These are phyloP conservation scores for Venturia effusa DNA, from an alignment of 2,329 filamentous ascomycete species.

Conservation along the genomic window DNA sequence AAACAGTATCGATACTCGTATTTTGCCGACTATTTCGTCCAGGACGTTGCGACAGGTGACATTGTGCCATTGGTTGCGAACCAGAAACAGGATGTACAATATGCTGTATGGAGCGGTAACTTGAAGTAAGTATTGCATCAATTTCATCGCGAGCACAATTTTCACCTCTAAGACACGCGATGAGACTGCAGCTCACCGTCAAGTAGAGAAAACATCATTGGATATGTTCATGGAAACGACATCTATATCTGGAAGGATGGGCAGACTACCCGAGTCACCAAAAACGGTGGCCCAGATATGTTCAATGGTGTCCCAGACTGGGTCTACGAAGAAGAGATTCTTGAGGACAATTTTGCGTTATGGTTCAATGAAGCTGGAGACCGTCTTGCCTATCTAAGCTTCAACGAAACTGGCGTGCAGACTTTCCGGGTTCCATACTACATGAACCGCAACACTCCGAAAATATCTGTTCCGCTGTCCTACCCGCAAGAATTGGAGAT, in stretches of 20 bases:
- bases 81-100: conserved; percentile 55
- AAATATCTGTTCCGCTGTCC: conserved; percentile 36
- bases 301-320: conserved; percentile 58
- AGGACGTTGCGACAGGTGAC: conserved; percentile 48
- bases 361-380: conserved; percentile 49
- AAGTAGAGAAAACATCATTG: conserved; percentile 30
- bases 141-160: not conserved
- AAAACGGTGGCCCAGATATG: conserved; percentile 47
- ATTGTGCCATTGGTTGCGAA: conserved; percentile 45
- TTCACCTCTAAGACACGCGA: not conserved
- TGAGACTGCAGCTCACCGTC: not conserved
- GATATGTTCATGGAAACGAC: conserved; percentile 57
- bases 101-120: conserved; percentile 49
- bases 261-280: conserved; percentile 45
- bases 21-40: conserved; percentile 55
- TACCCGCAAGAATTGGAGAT: conserved; percentile 54
- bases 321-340: conserved; percentile 52
- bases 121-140: conserved; percentile 31
- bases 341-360: conserved; percentile 38
- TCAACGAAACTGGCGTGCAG: conserved; percentile 55
- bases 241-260: conserved; percentile 49
- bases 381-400: conserved; percentile 44
- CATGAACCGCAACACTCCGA: conserved; percentile 42
- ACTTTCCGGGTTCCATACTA: conserved; percentile 58
- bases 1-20: conserved; percentile 60